Evolutionary conservation across 2,329 filamentous ascomycete species (phyloP).

Genomic region (Phyllosticta citrichinensis): DNA sequence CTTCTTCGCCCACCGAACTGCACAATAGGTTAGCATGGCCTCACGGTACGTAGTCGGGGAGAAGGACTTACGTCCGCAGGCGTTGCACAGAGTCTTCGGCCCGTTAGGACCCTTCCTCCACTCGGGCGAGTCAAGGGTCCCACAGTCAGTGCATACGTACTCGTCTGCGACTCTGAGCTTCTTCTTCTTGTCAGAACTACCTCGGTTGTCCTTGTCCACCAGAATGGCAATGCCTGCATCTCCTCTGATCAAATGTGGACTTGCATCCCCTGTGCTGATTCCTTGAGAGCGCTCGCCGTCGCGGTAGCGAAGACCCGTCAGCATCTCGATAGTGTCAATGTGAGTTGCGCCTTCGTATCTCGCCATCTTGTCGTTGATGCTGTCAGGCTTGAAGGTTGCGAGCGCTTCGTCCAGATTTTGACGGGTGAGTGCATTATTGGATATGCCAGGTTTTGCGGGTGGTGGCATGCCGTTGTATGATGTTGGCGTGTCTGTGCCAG

Average conservation of each 20-base stretch:
- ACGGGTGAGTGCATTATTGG: conserved; percentile 61
- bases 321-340: conserved; percentile 82
- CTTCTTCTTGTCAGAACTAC: conserved; percentile 67
- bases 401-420: conserved; percentile 70
- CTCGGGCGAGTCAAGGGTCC: conserved; percentile 87
- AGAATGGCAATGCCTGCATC: conserved; percentile 81
- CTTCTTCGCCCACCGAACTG: conserved; percentile 54
- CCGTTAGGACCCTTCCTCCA: conserved; percentile 92
- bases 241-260: conserved; percentile 70
- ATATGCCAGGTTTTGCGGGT: conserved; percentile 50
- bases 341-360: conserved; percentile 64
- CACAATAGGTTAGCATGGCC: conserved; percentile 9
- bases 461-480: conserved; percentile 51
- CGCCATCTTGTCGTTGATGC: conserved; percentile 75
- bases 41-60: background rate
- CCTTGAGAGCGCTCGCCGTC: conserved; percentile 83
- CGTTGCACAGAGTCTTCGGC: conserved; percentile 92
- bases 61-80: conserved; percentile 62
- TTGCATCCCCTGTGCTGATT: conserved; percentile 76
- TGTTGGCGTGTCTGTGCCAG: conserved; percentile 20
- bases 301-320: conserved; percentile 78
- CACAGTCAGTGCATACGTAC: conserved; percentile 93
- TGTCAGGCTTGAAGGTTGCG: conserved; percentile 58
- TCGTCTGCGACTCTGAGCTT: conserved; percentile 74
- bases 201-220: conserved; percentile 61